Evolutionary conservation across 2,329 filamentous ascomycete species (phyloP).

Genomic region (Ceratocystis harringtonii): DNA sequence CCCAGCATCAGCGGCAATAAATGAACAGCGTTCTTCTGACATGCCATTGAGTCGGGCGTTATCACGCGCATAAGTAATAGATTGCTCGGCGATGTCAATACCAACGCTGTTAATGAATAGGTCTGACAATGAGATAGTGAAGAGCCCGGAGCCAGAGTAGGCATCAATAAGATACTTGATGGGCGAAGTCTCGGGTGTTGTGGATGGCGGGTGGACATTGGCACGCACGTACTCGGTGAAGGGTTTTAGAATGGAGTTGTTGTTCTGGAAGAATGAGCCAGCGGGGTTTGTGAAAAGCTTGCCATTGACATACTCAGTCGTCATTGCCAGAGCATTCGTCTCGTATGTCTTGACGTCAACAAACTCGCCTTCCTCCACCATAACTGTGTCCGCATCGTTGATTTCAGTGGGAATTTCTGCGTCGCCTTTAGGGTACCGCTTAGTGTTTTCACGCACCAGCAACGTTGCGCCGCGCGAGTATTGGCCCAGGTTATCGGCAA

Average conservation of each 20-base stretch:
- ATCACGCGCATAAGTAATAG: conserved; percentile 60
- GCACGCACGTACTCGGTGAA: conserved; percentile 81
- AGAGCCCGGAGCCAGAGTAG: conserved; percentile 92
- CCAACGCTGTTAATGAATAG: conserved; percentile 74
- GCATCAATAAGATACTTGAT: conserved; percentile 90
- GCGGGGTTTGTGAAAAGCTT: conserved; percentile 84
- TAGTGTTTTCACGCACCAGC: conserved; percentile 72
- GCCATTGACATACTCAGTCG: conserved; percentile 75
- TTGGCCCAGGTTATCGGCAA: conserved; percentile 51
- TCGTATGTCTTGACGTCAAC: conserved; percentile 77
- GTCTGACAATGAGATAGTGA: conserved; percentile 81
- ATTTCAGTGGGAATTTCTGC: conserved; percentile 21
- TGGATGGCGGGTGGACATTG: conserved; percentile 47
- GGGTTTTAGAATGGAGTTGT: conserved; percentile 83
- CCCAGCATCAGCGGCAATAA: conserved; percentile 78
- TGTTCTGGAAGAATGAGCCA: conserved; percentile 97
- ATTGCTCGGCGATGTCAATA: conserved; percentile 73
- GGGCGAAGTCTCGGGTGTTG: conserved; percentile 22
- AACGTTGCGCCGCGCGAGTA: conserved; percentile 79
- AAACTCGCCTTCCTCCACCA: conserved; percentile 34
- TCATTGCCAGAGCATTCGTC: conserved; percentile 67
- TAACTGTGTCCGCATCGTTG: conserved; percentile 26
- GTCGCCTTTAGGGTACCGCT: conserved; percentile 42
- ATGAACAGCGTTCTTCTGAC: conserved; percentile 51
- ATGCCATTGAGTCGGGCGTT: conserved; percentile 72